A percentile compares a stretch with the other conserved stretches of the same genome.
These are phyloP conservation scores for Ophiostoma sp. DNA, from an alignment of 2,329 filamentous ascomycete genomes.

Conservation along the genomic window DNA sequence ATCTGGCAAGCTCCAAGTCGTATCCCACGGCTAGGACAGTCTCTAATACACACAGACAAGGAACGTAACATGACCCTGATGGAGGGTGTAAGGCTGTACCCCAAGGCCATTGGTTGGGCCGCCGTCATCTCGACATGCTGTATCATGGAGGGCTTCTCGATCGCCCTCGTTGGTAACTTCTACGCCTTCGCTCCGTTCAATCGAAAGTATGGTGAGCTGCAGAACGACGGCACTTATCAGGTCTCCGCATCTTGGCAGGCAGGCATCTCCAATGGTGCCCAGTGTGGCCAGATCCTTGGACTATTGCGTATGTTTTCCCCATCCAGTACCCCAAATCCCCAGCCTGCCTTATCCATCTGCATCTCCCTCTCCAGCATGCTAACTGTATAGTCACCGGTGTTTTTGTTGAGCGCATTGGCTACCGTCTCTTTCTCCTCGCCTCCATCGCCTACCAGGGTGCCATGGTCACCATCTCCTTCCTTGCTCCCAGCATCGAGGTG, in stretches of 20 bases:
- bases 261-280: slow-evolving; percentile 41
- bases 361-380: neutral
- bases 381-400: slow-evolving; percentile 1
- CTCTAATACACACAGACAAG: slow-evolving; percentile 15
- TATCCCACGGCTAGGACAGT: neutral
- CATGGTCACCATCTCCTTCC: slow-evolving; percentile 25
- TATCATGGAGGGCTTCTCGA: slow-evolving; percentile 31
- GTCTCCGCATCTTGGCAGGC: slow-evolving; percentile 17
- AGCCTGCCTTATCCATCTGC: neutral
- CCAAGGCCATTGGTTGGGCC: slow-evolving; percentile 22
- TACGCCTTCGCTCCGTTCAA: slow-evolving; percentile 32
- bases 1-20: neutral
- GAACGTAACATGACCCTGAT: slow-evolving; percentile 19
- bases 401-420: slow-evolving; percentile 14
- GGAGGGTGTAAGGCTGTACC: slow-evolving; percentile 18
- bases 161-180: slow-evolving; percentile 33
- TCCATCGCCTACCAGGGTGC: slow-evolving; percentile 32
- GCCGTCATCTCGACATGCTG: slow-evolving; percentile 17
- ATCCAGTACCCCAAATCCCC: neutral
- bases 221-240: slow-evolving; percentile 16
- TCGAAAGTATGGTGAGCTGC: slow-evolving; percentile 30
- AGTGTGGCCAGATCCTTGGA: slow-evolving; percentile 48
- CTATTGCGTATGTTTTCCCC: slow-evolving; percentile 13
- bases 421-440: slow-evolving; percentile 9
- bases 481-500: slow-evolving; percentile 1